These are phyloP conservation scores for Ascoidea tarda DNA, from an alignment of 805 yeast species.

Conservation along the genomic window DNA sequence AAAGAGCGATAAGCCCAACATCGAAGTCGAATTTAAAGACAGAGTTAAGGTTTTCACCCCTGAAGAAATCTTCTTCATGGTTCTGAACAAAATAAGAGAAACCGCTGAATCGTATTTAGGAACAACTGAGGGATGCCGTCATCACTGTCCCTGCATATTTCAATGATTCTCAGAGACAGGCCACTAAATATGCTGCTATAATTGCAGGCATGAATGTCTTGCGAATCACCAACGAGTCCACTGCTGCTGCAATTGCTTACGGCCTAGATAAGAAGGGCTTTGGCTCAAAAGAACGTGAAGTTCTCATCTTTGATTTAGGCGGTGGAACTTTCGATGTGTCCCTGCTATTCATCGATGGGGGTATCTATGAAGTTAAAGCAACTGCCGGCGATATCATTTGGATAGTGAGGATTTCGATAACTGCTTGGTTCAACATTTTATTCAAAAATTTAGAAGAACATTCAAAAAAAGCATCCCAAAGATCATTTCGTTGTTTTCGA, in stretches of 20 bases:
- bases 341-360: constrained; percentile 62
- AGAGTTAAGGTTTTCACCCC: constrained; percentile 81
- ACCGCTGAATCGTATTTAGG: constrained; percentile 89
- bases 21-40: constrained; percentile 80
- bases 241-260: constrained; percentile 98
- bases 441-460: constrained; percentile 73
- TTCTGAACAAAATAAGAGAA: constrained; percentile 84
- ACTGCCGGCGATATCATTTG: constrained; percentile 61
- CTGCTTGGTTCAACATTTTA: constrained; percentile 68
- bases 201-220: constrained; percentile 92
- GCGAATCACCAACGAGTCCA: constrained; percentile 93
- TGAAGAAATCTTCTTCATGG: constrained; percentile 91
- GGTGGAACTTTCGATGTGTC: constrained; percentile 87
- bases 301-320: constrained; percentile 69
- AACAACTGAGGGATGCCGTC: constrained; percentile 69
- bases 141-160: constrained; percentile 95
- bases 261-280: constrained; percentile 48
- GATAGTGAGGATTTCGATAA: constrained; percentile 86
- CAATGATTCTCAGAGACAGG: constrained; percentile 97
- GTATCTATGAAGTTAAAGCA: constrained; percentile 75
- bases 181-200: constrained; percentile 94
- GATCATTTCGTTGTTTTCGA: constrained; percentile 77
- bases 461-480: constrained; percentile 71
- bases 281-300: constrained; percentile 33
- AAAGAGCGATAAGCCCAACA: constrained; percentile 74